Conservation (phyloP, 208 protist species). For the Trypanosoma scelopori region DNA sequence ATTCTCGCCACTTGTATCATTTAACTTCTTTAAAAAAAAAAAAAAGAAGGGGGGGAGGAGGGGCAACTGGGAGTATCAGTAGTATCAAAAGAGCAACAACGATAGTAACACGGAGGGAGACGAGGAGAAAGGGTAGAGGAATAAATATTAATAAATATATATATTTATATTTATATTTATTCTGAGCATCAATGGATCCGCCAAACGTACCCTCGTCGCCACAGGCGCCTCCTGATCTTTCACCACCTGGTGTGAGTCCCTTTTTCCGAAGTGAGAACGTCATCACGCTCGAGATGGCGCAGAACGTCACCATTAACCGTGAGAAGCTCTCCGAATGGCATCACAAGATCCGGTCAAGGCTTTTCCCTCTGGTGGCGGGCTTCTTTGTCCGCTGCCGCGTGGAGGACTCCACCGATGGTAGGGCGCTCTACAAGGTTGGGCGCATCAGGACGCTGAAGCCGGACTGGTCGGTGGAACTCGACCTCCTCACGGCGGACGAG, state of each 20-base stretch:
- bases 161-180: too few relatives aligned
- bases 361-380: constrained; percentile 81
- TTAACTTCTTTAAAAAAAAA: too few relatives aligned
- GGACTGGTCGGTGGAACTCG: constrained; percentile 91
- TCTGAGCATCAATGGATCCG: constrained; percentile 77
- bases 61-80: background rate
- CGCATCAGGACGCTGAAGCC: constrained; percentile 85
- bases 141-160: too few relatives aligned
- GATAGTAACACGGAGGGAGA: constrained; percentile 18
- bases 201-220: constrained; percentile 74
- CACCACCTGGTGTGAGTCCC: constrained; percentile 30
- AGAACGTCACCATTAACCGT: constrained; percentile 87
- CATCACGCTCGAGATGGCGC: constrained; percentile 73
- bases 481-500: constrained; percentile 83
- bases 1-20: too few relatives aligned
- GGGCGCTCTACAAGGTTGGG: constrained; percentile 89
- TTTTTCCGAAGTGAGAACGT: constrained; percentile 52
- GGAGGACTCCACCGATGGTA: constrained; percentile 84
- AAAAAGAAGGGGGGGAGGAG: background rate
- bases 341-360: constrained; percentile 80
- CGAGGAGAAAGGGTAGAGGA: background rate
- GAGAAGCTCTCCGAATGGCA: constrained; percentile 92
- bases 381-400: constrained; percentile 92
- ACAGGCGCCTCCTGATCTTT: constrained; percentile 49
- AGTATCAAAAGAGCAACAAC: constrained; percentile 9